phyloP scores from a whole-genome alignment of 495 filamentous ascomycete genomes.

The Neohortaea acidophila region DNA sequence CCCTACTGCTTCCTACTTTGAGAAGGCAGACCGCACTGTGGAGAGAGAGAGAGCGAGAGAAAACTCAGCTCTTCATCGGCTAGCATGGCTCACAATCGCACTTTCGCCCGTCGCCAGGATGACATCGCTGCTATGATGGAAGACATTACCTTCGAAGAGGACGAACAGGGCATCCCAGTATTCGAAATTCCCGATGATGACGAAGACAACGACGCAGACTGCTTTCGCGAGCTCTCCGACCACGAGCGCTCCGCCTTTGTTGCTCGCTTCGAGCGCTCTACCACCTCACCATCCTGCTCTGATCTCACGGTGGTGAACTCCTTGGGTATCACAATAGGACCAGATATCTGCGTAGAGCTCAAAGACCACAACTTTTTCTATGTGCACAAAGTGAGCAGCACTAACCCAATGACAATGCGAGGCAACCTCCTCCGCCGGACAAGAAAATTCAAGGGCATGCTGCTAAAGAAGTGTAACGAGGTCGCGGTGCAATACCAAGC shows the following conservation, averaged over 20 bases:
- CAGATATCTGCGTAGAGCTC: neutral
- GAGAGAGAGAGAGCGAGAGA: no score
- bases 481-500: constrained; percentile 33
- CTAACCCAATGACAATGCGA: constrained; percentile 11
- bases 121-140: no score
- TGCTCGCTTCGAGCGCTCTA: no score
- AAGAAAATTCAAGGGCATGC: constrained; percentile 9
- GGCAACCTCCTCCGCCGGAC: constrained; percentile 17
- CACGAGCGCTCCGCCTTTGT: neutral
- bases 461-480: constrained; percentile 32
- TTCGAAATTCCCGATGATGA: constrained; percentile 37
- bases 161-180: no score
- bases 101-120: no score
- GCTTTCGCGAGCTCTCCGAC: constrained; percentile 29
- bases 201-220: constrained; percentile 35
- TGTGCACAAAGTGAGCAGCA: constrained; percentile 14
- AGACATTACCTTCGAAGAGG: no score
- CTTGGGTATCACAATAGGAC: no score
- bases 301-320: neutral
- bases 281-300: neutral
- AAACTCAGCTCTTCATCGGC: no score
- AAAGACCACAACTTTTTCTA: constrained; percentile 20
- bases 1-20: no score
- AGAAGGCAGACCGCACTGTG: no score
- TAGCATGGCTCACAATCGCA: no score